Conservation (phyloP, 306 rosid genomes). For the Abrus precatorius region DNA sequence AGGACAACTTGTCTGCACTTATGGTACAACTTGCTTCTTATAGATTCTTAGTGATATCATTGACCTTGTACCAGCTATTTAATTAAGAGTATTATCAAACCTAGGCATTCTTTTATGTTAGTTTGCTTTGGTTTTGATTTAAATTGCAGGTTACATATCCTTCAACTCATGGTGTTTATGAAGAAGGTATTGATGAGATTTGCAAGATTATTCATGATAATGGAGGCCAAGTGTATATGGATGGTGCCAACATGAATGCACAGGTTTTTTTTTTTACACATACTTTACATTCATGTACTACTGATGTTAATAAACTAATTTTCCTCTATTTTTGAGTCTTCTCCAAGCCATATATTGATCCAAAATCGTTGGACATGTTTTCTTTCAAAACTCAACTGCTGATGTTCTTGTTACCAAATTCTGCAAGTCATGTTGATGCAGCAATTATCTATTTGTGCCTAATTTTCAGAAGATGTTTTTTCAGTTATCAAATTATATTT, state of each 20-base stretch:
- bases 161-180: conserved; percentile 97
- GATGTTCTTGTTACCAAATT: conserved; percentile 35
- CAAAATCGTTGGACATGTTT: conserved; percentile 17
- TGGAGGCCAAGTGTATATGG: conserved; percentile 99
- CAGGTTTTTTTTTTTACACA: conserved; percentile 68
- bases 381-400: not conserved
- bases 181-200: conserved; percentile 99
- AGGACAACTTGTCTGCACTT: conserved; percentile 85
- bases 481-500: conserved; percentile 24
- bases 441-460: conserved; percentile 25
- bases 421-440: conserved; percentile 22
- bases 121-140: conserved; percentile 52
- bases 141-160: conserved; percentile 93
- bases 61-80: not conserved
- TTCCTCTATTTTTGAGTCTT: conserved; percentile 6
- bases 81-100: conserved; percentile 28
- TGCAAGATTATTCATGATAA: conserved; percentile 97
- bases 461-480: conserved; percentile 19
- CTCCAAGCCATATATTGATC: conserved; percentile 9
- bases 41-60: conserved; percentile 20
- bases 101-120: not conserved
- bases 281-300: conserved; percentile 24
- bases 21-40: conserved; percentile 68
- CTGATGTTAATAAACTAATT: conserved; percentile 8
- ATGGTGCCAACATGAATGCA: conserved; percentile 99